These are phyloP conservation scores for Fusarium brevicatenulatum DNA, from an alignment of 2,329 filamentous ascomycete genomes.

Conservation along the genomic window DNA sequence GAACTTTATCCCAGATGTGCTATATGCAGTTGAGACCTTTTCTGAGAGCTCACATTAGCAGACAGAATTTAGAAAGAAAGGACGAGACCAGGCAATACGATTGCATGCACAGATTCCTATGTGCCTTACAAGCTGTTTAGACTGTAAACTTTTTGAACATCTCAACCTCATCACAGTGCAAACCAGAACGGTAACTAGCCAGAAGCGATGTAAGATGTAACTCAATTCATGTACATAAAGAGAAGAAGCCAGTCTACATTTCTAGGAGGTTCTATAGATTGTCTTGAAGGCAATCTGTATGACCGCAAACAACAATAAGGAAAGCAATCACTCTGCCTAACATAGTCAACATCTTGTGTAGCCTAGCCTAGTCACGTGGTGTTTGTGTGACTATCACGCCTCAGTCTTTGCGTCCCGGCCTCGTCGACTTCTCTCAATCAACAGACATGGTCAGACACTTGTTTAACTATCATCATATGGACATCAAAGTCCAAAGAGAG, in stretches of 20 bases:
- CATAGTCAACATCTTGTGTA: not conserved
- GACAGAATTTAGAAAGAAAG: too few relatives aligned
- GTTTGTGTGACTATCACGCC: not conserved
- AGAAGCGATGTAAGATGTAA: not conserved
- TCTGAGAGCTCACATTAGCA: too few relatives aligned
- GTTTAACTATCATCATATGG: not conserved
- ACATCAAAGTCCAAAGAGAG: rapidly evolving
- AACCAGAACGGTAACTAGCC: not conserved
- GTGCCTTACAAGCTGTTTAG: rapidly evolving
- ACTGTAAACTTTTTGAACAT: not conserved
- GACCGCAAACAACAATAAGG: not conserved
- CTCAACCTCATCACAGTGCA: rapidly evolving
- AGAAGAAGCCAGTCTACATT: not conserved
- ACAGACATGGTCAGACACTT: not conserved
- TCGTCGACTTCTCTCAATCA: not conserved
- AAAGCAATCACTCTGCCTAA: not conserved
- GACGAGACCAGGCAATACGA: rapidly evolving
- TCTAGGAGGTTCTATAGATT: not conserved
- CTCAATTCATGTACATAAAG: not conserved
- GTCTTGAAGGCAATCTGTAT: not conserved
- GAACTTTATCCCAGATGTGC: not conserved
- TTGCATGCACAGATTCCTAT: rapidly evolving
- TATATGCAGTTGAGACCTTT: too few relatives aligned
- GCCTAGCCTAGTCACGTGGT: not conserved
- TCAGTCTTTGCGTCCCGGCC: too few relatives aligned